These are phyloP conservation scores for Sicyos edulis DNA, from an alignment of 306 rosid species.

Conservation along the genomic window DNA sequence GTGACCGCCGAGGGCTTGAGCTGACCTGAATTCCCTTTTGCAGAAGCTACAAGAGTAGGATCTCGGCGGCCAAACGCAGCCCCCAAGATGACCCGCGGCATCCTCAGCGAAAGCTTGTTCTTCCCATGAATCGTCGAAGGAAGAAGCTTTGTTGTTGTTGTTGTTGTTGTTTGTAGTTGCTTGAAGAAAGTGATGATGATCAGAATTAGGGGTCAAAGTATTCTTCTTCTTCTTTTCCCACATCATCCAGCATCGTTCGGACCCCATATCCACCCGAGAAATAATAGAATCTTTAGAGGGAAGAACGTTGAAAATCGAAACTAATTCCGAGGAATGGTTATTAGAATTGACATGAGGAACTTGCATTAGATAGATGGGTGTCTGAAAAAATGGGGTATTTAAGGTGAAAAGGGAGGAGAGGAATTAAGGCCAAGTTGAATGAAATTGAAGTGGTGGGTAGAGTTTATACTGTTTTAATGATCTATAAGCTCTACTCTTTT, in stretches of 20 bases:
- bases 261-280: slow-evolving; percentile 43
- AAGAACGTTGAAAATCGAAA: background rate
- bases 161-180: background rate
- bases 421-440: slow-evolving; percentile 32
- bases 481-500: slow-evolving; percentile 2
- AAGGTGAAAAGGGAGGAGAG: slow-evolving; percentile 1
- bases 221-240: slow-evolving; percentile 54
- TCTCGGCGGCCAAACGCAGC: slow-evolving; percentile 92
- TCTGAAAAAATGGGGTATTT: slow-evolving; percentile 8
- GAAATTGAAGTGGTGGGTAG: slow-evolving; percentile 59
- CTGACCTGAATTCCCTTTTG: slow-evolving; percentile 82
- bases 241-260: slow-evolving; percentile 51
- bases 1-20: slow-evolving; percentile 93
- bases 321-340: slow-evolving; percentile 10
- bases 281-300: background rate
- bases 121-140: slow-evolving; percentile 68
- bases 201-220: slow-evolving; percentile 18
- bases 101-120: slow-evolving; percentile 92
- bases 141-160: slow-evolving; percentile 16
- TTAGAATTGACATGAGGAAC: slow-evolving; percentile 18
- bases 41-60: slow-evolving; percentile 90
- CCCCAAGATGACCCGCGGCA: slow-evolving; percentile 65
- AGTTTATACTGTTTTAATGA: slow-evolving; percentile 27
- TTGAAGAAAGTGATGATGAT: slow-evolving; percentile 19
- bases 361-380: slow-evolving; percentile 1